Evolutionary conservation across 495 filamentous ascomycete species (phyloP).

Genomic region (Podospora didyma): DNA sequence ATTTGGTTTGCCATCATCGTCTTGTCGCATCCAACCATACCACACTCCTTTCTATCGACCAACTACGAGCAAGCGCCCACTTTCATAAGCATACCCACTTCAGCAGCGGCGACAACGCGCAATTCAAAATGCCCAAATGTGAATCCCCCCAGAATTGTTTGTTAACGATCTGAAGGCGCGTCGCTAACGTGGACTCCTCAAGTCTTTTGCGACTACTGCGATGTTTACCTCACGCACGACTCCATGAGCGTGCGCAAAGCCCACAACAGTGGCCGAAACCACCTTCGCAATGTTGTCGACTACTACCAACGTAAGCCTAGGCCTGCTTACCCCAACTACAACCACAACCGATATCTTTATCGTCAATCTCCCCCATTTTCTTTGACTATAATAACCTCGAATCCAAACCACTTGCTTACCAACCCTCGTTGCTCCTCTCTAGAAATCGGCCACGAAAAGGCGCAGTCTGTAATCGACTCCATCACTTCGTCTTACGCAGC

Average conservation of each 20-base stretch:
- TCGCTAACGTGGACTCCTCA: slow-evolving; percentile 15
- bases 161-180: neutral
- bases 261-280: slow-evolving; percentile 94
- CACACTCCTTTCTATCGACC: neutral
- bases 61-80: neutral
- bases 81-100: neutral
- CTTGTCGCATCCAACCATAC: neutral
- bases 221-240: slow-evolving; percentile 99
- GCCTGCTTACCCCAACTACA: slow-evolving; percentile 1
- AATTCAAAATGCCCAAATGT: slow-evolving; percentile 45
- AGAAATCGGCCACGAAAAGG: slow-evolving; percentile 97
- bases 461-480: slow-evolving; percentile 94
- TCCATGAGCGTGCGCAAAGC: slow-evolving; percentile 99
- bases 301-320: slow-evolving; percentile 84
- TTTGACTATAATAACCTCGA: neutral
- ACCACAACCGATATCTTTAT: neutral
- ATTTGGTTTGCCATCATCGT: slow-evolving; percentile 3
- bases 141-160: slow-evolving; percentile 9
- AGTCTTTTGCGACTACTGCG: slow-evolving; percentile 91
- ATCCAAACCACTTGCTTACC: slow-evolving; percentile 5
- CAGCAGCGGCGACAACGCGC: neutral
- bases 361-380: neutral
- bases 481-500: slow-evolving; percentile 94
- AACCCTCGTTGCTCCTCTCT: neutral
- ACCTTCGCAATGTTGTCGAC: slow-evolving; percentile 92